Conservation (phyloP, 805 yeast species). For the Monosporozyma aerobia region DNA sequence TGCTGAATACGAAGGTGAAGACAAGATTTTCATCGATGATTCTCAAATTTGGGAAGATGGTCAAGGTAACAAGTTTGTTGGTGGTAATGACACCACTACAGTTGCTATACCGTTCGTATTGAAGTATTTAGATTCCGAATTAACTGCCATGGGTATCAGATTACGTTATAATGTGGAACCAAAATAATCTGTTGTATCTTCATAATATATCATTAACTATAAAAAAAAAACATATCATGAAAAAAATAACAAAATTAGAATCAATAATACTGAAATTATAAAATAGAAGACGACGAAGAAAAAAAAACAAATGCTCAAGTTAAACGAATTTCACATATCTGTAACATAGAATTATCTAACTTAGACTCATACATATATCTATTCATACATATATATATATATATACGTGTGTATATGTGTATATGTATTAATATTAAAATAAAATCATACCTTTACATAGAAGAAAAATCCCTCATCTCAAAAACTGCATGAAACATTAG, state of each 20-base stretch:
- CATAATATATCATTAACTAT: not conserved
- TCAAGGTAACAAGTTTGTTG: slow-evolving; percentile 80
- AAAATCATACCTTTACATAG: not conserved
- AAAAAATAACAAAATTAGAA: not conserved
- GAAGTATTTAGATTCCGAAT: slow-evolving; percentile 88
- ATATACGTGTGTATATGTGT: not conserved
- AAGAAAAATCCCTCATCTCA: not conserved
- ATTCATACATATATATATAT: not conserved
- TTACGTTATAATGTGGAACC: slow-evolving; percentile 83
- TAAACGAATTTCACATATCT: not conserved
- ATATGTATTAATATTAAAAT: not conserved
- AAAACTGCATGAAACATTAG: not conserved
- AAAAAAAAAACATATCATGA: not conserved
- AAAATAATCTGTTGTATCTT: slow-evolving; percentile 15
- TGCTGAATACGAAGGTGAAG: slow-evolving; percentile 27
- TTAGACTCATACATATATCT: not conserved
- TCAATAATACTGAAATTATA: not conserved
- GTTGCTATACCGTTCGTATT: slow-evolving; percentile 95
- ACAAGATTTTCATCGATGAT: slow-evolving; percentile 45
- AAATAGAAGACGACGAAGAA: not conserved
- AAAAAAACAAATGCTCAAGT: not conserved
- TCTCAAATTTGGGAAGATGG: slow-evolving; percentile 95
- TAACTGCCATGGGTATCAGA: slow-evolving; percentile 96
- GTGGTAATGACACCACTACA: slow-evolving; percentile 89
- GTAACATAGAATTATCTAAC: slow-evolving; percentile 1